These are phyloP conservation scores for Pyracantha coccinea DNA, from an alignment of 331 rosid genomes.

Conservation along the genomic window DNA sequence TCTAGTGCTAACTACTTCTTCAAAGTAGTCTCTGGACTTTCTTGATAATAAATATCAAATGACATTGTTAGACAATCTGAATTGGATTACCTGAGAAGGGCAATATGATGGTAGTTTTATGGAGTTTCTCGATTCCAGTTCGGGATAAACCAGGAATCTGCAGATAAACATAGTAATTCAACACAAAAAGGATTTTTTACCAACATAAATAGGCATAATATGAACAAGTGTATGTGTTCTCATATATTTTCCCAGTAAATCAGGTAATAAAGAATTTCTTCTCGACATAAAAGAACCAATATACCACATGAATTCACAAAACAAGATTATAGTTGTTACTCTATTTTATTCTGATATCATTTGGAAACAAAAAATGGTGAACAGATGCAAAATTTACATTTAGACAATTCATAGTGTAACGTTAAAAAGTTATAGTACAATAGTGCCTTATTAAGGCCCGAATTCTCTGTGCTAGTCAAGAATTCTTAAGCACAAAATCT, in stretches of 20 bases:
- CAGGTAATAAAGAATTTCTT: neutral
- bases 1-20: neutral
- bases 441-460: neutral
- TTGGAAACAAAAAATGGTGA: neutral
- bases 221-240: neutral
- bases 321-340: neutral
- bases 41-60: neutral
- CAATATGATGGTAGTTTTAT: slow-evolving; percentile 63
- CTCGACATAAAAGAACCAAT: neutral
- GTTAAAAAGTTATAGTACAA: neutral
- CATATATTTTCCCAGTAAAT: neutral
- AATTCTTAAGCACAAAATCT: neutral
- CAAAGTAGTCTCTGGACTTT: neutral
- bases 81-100: slow-evolving; percentile 48
- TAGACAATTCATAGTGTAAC: neutral
- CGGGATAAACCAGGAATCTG: slow-evolving; percentile 87
- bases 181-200: neutral
- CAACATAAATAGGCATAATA: neutral
- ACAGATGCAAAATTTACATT: neutral
- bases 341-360: neutral
- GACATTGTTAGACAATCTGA: slow-evolving; percentile 7
- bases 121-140: slow-evolving; percentile 86
- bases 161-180: slow-evolving; percentile 10
- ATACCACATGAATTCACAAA: neutral
- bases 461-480: neutral